phyloP scores from a whole-genome alignment of 257 asterid genomes.

The Parsonsia alboflavescens region DNA sequence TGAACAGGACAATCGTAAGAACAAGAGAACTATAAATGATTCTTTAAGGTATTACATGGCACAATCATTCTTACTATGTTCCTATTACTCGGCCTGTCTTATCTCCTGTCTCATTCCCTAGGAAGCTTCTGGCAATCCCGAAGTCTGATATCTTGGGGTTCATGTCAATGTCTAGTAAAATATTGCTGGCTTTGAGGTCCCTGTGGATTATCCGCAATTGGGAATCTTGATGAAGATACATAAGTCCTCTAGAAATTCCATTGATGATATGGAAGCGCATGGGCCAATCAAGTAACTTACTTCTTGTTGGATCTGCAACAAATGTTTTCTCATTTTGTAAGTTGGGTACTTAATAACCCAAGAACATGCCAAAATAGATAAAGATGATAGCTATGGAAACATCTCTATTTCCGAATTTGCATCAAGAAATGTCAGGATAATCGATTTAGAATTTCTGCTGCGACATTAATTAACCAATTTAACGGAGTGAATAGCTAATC shows the following conservation, averaged over 20 bases:
- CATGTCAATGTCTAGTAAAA: neutral
- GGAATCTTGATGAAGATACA: too few species aligned
- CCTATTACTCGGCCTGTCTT: neutral
- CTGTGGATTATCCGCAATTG: neutral
- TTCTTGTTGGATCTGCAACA: slow-evolving; percentile 1
- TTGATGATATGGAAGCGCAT: slow-evolving; percentile 1
- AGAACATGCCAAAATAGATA: too few species aligned
- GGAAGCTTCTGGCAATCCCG: neutral
- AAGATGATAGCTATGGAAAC: too few species aligned
- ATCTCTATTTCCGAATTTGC: too few species aligned
- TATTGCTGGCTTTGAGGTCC: slow-evolving; percentile 6
- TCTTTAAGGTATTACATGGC: too few species aligned
- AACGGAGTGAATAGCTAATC: too few species aligned
- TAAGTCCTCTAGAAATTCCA: neutral
- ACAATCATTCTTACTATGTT: neutral
- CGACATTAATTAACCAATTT: too few species aligned
- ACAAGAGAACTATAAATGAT: neutral
- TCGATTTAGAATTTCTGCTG: too few species aligned
- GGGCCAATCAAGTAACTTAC: slow-evolving; percentile 2
- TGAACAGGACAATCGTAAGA: neutral
- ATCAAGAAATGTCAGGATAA: too few species aligned
- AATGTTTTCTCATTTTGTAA: neutral
- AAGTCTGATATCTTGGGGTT: slow-evolving; percentile 4
- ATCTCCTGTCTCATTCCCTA: neutral
- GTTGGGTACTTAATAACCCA: too few species aligned